Conservation (phyloP, 2,329 filamentous ascomycete genomes). For the Domatiomyces catenatus region DNA sequence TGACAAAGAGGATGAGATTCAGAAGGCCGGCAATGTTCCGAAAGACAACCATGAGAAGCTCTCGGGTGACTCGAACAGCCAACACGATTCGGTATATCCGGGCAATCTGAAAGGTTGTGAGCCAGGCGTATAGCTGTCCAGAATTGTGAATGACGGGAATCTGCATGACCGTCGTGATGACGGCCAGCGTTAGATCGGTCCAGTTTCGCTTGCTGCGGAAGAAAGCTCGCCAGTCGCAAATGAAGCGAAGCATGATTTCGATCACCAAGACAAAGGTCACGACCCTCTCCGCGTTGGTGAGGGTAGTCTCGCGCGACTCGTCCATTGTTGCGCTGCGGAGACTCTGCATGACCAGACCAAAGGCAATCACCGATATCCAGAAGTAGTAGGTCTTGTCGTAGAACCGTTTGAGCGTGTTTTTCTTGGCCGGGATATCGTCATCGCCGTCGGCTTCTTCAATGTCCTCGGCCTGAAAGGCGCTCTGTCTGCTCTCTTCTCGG, state of each 20-base stretch:
- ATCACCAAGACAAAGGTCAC: conserved; percentile 64
- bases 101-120: conserved; percentile 85
- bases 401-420: conserved; percentile 43
- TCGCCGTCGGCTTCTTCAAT: conserved; percentile 28
- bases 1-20: conserved; percentile 92
- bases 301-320: conserved; percentile 42
- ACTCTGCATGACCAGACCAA: conserved; percentile 64
- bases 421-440: conserved; percentile 20
- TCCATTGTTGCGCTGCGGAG: conserved; percentile 65
- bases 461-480: conserved; percentile 73
- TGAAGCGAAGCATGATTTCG: conserved; percentile 69
- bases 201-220: conserved; percentile 58
- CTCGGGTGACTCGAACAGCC: conserved; percentile 71
- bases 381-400: conserved; percentile 60
- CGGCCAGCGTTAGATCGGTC: conserved; percentile 62
- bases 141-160: conserved; percentile 63
- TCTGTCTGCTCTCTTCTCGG: conserved; percentile 83
- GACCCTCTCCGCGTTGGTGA: conserved; percentile 55
- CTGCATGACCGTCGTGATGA: conserved; percentile 72
- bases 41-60: conserved; percentile 72
- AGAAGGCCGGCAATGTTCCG: conserved; percentile 83
- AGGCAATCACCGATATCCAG: conserved; percentile 69
- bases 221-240: conserved; percentile 67
- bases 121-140: conserved; percentile 63
- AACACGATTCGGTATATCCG: conserved; percentile 84